Base-by-base conservation (phyloP, 148 eudicot species). In the Vaccinium myrtillus region DNA sequence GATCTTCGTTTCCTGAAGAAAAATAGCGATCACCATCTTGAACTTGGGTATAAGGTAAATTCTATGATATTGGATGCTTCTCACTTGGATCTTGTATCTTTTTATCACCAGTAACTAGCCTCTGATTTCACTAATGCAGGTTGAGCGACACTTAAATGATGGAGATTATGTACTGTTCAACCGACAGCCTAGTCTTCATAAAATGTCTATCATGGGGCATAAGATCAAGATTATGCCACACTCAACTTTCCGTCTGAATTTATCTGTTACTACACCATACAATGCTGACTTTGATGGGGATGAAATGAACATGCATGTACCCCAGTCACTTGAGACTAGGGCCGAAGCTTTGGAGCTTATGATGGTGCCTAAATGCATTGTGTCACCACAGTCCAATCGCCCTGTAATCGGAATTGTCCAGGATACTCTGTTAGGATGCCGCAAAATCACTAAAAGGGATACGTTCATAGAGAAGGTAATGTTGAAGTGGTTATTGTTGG, bases 231-330 rank as follows among this genome's bases (percentile, higher is more conserved):
- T 96, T 80, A 96, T 96, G 99, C 99, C 99, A 48, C 95, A 94
- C 81, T 96, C 99, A 63, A 96, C 99, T 59, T 96, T 96, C 86
- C 94, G 99, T 46, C 80, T 96, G 84, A 96, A 96, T 79, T 84
- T 96, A 80, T 96, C 99, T 55, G 99, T 96, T 25, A 96, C 99
- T 53, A 94, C 99, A 48, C 99, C 99, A 0, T 96, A 96, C 85
- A 96, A 96, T 92, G 99, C 99, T 86, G 99, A 96, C 92, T 96
- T 96, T 85, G 99, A 96, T 89, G 99, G 99, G 61, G 99, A 96
- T 89, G 99, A 96, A 85, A 96, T 96, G 99, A 96, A 96, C 86
- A 96, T 96, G 99, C 99, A 96, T 80, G 99, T 96, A 67, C 99
- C 99, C 21, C 99, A 96, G 86, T 96, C 99, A 75, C 95, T 96